Percentiles rank a stretch among this genome's conserved stretches.
Evolutionary conservation across 495 filamentous ascomycete species (phyloP).

Genomic region (Sphaerosporella brunnea): DNA sequence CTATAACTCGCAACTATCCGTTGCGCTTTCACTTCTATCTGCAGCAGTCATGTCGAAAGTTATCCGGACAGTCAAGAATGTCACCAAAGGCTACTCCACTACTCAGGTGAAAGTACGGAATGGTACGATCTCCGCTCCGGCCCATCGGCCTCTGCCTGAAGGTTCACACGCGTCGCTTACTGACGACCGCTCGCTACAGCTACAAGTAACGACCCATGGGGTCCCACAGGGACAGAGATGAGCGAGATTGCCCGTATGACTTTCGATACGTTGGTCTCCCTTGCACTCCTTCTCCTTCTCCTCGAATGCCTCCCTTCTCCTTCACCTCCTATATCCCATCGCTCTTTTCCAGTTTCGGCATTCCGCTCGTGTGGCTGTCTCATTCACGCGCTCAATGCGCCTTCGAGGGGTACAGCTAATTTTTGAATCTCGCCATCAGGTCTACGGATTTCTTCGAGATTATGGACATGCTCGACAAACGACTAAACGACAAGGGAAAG

Average conservation of each 20-base stretch:
- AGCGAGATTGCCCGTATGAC: slow-evolving; percentile 95
- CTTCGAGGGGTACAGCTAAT: no score
- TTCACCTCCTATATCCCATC: no score
- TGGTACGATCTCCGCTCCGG: slow-evolving; percentile 42
- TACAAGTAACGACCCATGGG: slow-evolving; percentile 98
- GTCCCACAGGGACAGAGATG: slow-evolving; percentile 96
- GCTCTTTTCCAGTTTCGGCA: no score
- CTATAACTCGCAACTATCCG: background rate
- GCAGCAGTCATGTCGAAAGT: slow-evolving; percentile 67
- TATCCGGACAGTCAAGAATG: slow-evolving; percentile 96
- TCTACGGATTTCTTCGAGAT: slow-evolving; percentile 98
- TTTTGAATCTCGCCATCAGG: no score
- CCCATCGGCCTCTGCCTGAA: background rate
- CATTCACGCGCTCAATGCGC: no score
- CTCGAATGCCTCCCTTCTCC: no score
- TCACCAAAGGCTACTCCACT: slow-evolving; percentile 95
- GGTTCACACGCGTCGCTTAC: background rate
- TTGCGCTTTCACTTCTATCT: background rate
- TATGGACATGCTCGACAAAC: slow-evolving; percentile 99
- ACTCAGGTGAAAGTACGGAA: slow-evolving; percentile 99
- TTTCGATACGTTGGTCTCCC: slow-evolving; percentile 43
- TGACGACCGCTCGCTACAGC: slow-evolving; percentile 34
- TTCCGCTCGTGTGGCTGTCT: background rate
- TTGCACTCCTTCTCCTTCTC: no score
- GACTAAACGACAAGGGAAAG: slow-evolving; percentile 97